Percentiles rank a stretch among this genome's conserved stretches.
These are phyloP conservation scores for Pseudogymnoascus sp. DNA, from an alignment of 2,329 filamentous ascomycete genomes.

Conservation along the genomic window DNA sequence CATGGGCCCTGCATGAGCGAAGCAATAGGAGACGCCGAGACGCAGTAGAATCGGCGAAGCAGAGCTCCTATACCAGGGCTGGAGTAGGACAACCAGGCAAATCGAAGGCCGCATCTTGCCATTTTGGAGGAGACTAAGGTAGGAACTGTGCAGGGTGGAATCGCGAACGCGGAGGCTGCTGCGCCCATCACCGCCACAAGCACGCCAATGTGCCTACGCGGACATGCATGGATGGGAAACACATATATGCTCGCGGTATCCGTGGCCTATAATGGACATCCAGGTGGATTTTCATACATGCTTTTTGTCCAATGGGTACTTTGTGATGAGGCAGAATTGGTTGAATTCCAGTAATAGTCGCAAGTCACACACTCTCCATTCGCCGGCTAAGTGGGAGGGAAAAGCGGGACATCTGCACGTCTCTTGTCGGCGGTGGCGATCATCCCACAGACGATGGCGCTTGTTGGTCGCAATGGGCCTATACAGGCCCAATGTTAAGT, in stretches of 20 bases:
- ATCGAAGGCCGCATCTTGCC: not conserved
- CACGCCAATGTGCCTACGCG: not conserved
- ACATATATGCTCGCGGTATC: not conserved
- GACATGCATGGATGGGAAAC: not conserved
- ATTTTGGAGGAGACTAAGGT: slow-evolving; percentile 3
- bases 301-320: slow-evolving; percentile 4
- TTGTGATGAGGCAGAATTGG: slow-evolving; percentile 3
- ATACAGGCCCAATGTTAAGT: not conserved
- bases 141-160: slow-evolving; percentile 6
- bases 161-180: slow-evolving; percentile 2
- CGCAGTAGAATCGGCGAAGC: not conserved
- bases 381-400: not conserved
- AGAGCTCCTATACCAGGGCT: slow-evolving; percentile 1
- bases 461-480: not conserved
- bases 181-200: slow-evolving; percentile 1
- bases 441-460: slow-evolving; percentile 8
- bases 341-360: not conserved
- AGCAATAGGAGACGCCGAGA: slow-evolving; percentile 11
- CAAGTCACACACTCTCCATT: slow-evolving; percentile 11
- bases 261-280: not conserved
- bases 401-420: not conserved
- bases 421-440: slow-evolving; percentile 10
- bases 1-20: not conserved
- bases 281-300: not conserved
- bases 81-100: slow-evolving; percentile 5